Evolutionary conservation across 2,329 filamentous ascomycete species (phyloP), one percentile per base, ranked within the genome.

Genomic region (Xylariales sp.): DNA sequence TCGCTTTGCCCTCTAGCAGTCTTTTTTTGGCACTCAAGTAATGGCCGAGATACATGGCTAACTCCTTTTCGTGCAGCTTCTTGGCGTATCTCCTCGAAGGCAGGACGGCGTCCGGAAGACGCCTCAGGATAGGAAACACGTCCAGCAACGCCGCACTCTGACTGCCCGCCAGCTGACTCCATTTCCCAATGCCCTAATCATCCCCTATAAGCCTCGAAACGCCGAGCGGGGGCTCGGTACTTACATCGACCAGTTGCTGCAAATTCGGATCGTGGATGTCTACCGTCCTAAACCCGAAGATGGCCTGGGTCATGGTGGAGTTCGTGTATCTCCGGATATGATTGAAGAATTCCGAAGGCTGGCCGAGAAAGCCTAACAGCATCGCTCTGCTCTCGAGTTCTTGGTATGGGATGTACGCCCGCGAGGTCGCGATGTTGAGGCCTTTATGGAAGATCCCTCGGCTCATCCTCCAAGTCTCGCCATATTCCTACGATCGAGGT

Each of bases 301-400:
- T 75, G 77, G 86, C 84, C 1, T 80, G 80, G 0, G 83, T 84
- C 0, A 81, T 82, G 3, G 86, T 68, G 1, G 83, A 82, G 36
- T 80, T 82, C 1, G 81, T 81, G 67, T 83, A 86, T 12, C 83
- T 77, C 1, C 81, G 68, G 16, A 86, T 78, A 59, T 84, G 81
- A 3, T 82, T 71, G 3, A 80, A 53, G 53, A 83, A 83, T 2
- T 76, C 56, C 0, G 80, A 69, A 0, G 84, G 84, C 3, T 74
- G 65, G 0, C 82, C 79, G 5, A 87, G 68, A 9, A 88, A 74
- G 2, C 83, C 82, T 39, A 64, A 75, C 16, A 86, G 73, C 84
- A 88, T 84, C 52, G 83, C 81, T 68, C 83, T 85, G 74, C 81
- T 85, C 71, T 88, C 85, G 3, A 87, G 78, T 45, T 83, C 81